Conservation (phyloP, 805 yeast genomes). For the Wickerhamiella bombiphila region DNA sequence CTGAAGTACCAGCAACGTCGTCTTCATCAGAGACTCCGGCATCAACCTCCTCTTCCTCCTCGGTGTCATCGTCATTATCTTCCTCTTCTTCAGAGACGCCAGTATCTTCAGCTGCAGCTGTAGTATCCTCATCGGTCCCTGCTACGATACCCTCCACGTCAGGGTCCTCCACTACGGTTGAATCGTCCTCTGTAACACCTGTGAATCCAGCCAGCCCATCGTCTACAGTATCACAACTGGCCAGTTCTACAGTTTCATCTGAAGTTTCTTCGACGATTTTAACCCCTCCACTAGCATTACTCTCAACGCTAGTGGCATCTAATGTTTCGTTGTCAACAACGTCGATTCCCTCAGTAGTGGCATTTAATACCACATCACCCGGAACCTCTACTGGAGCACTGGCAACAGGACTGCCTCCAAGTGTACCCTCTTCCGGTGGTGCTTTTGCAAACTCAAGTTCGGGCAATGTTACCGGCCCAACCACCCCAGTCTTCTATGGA, state of each 20-base stretch:
- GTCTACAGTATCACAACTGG: background rate
- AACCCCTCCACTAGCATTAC: background rate
- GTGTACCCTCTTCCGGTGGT: no score
- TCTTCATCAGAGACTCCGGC: background rate
- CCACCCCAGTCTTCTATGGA: no score
- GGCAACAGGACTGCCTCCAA: no score
- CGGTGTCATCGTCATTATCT: background rate
- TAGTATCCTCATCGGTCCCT: background rate
- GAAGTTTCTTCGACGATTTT: no score
- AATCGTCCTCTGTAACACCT: no score
- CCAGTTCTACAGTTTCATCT: background rate
- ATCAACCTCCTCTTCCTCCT: constrained; percentile 2
- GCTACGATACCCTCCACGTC: background rate
- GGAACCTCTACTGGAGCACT: no score
- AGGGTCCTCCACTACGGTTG: background rate
- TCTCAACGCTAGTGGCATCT: background rate
- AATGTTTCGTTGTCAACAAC: background rate
- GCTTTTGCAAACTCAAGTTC: no score
- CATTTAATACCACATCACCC: no score
- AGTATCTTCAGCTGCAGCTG: background rate
- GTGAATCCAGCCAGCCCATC: background rate
- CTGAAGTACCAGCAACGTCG: background rate
- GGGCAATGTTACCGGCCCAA: no score
- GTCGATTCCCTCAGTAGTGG: no score
- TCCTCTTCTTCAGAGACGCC: background rate